These are phyloP conservation scores for Coemansia sp. DNA, from an alignment of 192 early-diverging fungal genomes.

Conservation along the genomic window DNA sequence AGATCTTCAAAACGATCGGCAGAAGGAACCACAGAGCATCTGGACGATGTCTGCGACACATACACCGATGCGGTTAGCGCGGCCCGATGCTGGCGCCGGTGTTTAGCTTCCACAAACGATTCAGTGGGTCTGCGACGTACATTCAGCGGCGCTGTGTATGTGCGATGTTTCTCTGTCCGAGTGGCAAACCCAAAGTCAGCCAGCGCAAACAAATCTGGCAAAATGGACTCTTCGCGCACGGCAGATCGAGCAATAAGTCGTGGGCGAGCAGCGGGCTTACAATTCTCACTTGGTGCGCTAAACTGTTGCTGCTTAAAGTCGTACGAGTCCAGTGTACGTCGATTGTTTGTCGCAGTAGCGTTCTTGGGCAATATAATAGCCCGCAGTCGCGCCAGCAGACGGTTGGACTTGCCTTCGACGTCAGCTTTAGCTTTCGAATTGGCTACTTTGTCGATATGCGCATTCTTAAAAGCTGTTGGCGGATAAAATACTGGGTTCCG, in stretches of 20 bases:
- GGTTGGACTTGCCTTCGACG: slow-evolving; percentile 13
- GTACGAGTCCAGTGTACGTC: background rate
- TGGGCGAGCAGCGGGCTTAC: background rate
- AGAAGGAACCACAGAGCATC: background rate
- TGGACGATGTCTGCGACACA: slow-evolving; percentile 2
- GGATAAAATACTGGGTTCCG: slow-evolving; percentile 52
- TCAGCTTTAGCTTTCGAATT: background rate
- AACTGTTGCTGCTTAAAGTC: background rate
- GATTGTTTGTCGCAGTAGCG: background rate
- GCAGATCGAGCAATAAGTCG: slow-evolving; percentile 43
- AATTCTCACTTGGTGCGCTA: background rate
- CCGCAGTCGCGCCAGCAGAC: slow-evolving; percentile 31
- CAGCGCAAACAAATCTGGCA: slow-evolving; percentile 33
- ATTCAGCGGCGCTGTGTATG: background rate
- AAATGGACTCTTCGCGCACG: slow-evolving; percentile 35
- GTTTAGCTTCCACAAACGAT: background rate
- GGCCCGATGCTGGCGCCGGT: slow-evolving; percentile 3
- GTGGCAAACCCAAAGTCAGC: slow-evolving; percentile 28
- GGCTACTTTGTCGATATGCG: background rate
- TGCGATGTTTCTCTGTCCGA: background rate
- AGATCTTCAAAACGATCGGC: background rate
- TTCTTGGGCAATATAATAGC: slow-evolving; percentile 32
- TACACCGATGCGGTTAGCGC: slow-evolving; percentile 9
- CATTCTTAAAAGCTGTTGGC: slow-evolving; percentile 18
- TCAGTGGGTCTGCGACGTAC: slow-evolving; percentile 6